Evolutionary conservation across 768 basidiomycete species (phyloP).

Genomic region (Tulasnella calospora): DNA sequence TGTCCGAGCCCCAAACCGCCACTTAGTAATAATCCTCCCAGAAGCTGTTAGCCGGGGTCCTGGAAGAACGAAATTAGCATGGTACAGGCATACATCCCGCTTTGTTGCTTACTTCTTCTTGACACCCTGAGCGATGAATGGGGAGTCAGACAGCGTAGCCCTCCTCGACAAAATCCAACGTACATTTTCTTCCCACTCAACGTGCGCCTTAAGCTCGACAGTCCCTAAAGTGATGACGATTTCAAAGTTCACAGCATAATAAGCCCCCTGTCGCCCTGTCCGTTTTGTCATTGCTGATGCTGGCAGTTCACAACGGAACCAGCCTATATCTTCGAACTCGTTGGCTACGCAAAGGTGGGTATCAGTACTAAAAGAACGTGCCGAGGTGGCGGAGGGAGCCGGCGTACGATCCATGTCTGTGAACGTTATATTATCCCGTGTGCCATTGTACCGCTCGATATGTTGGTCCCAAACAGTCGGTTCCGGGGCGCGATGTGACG

Average conservation of each 20-base stretch:
- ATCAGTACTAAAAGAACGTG: neutral
- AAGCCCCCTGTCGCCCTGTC: neutral
- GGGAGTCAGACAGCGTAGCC: neutral
- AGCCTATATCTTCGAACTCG: neutral
- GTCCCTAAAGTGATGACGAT: constrained; percentile 13
- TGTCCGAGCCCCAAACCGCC: neutral
- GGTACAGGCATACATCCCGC: neutral
- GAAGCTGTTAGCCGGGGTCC: neutral
- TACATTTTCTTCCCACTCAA: constrained; percentile 18
- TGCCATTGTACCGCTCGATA: neutral
- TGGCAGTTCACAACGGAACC: neutral
- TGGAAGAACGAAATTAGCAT: neutral
- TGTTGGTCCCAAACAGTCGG: neutral
- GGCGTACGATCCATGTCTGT: neutral
- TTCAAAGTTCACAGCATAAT: neutral
- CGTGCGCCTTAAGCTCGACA: neutral
- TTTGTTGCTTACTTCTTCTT: neutral
- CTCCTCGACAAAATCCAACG: neutral
- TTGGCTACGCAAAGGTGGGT: neutral
- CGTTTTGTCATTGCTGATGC: neutral
- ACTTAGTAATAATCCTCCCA: neutral
- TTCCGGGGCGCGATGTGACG: neutral
- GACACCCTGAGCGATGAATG: neutral
- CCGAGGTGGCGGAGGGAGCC: too few species aligned
- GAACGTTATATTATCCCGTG: neutral